Conservation (phyloP, 83 land plant genomes). For the Picea abies region DNA sequence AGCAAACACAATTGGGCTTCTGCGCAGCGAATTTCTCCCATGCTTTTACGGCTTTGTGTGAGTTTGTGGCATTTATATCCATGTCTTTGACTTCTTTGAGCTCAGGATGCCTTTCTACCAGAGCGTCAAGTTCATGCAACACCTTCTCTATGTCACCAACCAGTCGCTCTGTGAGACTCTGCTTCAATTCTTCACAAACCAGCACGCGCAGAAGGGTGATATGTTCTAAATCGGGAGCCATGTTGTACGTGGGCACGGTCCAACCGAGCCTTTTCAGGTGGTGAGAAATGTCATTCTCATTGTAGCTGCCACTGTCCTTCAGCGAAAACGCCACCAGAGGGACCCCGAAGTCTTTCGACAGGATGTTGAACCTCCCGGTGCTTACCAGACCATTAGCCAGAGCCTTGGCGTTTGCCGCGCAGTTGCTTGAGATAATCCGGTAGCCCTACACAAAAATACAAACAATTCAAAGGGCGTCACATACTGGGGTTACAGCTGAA, state of each 20-base stretch:
- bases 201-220: constrained; percentile 59
- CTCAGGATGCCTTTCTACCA: too few relatives aligned
- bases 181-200: constrained; percentile 68
- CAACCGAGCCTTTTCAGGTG: constrained; percentile 53
- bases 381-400: constrained; percentile 44
- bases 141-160: constrained; percentile 44
- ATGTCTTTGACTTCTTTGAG: too few relatives aligned
- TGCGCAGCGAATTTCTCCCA: too few relatives aligned
- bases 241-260: constrained; percentile 72
- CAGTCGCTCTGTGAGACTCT: constrained; percentile 46
- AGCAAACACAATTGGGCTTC: too few relatives aligned
- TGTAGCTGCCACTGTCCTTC: constrained; percentile 46
- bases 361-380: constrained; percentile 59
- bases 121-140: constrained; percentile 28
- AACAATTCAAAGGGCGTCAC: too few relatives aligned
- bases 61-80: too few relatives aligned
- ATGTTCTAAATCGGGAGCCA: constrained; percentile 57
- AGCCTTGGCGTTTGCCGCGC: constrained; percentile 46
- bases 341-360: constrained; percentile 82
- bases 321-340: constrained; percentile 76
- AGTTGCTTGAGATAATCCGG: constrained; percentile 52
- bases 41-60: too few relatives aligned
- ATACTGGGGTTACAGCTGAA: too few relatives aligned
- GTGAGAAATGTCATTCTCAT: constrained; percentile 55
- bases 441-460: constrained; percentile 42